Evolutionary conservation across 2,329 filamentous ascomycete species (phyloP), one percentile per base, ranked within the genome.

Genomic region (Juglanconis sp.): DNA sequence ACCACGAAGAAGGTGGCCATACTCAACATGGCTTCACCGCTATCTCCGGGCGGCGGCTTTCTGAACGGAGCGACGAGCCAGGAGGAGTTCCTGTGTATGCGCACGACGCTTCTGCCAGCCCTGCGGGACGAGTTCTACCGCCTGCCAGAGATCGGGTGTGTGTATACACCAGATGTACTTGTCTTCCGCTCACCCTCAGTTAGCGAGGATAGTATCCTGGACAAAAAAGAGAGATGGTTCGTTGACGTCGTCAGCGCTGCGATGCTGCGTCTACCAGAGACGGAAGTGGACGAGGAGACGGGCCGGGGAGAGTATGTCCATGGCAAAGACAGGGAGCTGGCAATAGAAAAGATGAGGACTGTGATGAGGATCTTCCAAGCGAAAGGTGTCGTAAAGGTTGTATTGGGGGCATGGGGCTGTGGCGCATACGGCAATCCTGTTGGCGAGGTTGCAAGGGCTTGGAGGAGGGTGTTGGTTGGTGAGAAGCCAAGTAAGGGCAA

Each of bases 331-430:
- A 73, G 80, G 1, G 81, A 83, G 44, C 63, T 81, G 8, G 78
- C 78, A 0, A 65, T 78, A 32, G 70, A 72, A 6, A 87, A 87
- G 71, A 87, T 89, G 79, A 75, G 76, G 32, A 77, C 76, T 5
- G 83, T 87, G 1, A 67, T 88, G 69, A 75, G 84, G 1, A 79
- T 87, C 4, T 75, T 77, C 2, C 69, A 75, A 8, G 67, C 72
- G 1, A 79, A 77, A 60, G 79, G 80, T 0, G 75, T 75, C 4
- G 74, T 72, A 42, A 79, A 73, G 58, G 65, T 88, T 0, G 81
- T 89, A 0, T 73, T 88, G 0, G 86, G 86, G 0, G 85, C 86
- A 0, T 88, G 85, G 84, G 86, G 86, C 0, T 87, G 85, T 62
- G 86, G 86, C 3, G 83, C 83, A 0, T 85, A 87, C 60, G 84